Conservation (phyloP, 1,139 yeast species). For the Geotrichum europaeum region DNA sequence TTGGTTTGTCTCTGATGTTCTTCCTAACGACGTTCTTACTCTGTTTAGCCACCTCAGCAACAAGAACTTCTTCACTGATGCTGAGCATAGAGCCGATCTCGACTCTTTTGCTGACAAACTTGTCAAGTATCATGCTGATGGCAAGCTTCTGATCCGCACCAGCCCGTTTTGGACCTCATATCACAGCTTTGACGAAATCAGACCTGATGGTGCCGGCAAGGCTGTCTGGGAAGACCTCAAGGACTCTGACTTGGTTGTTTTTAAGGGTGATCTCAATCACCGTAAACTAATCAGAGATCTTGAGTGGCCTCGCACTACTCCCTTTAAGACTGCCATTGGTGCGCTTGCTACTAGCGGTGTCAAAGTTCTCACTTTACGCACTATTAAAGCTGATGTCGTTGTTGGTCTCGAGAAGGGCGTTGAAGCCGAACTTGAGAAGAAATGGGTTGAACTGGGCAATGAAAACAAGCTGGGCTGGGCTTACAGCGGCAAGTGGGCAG, state of each 20-base stretch:
- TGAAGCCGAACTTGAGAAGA: slow-evolving; percentile 57
- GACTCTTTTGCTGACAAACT: slow-evolving; percentile 48
- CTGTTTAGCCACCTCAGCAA: slow-evolving; percentile 55
- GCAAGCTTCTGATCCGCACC: slow-evolving; percentile 52
- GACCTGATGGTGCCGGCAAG: slow-evolving; percentile 53
- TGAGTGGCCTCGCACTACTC: slow-evolving; percentile 77
- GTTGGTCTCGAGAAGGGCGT: slow-evolving; percentile 71
- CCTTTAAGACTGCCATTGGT: slow-evolving; percentile 65
- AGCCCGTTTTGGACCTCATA: slow-evolving; percentile 82
- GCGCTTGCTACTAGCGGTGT: slow-evolving; percentile 55
- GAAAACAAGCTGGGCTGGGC: slow-evolving; percentile 74
- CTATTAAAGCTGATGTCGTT: slow-evolving; percentile 95
- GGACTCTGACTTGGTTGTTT: slow-evolving; percentile 64
- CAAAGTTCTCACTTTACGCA: slow-evolving; percentile 69
- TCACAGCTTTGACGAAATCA: slow-evolving; percentile 62
- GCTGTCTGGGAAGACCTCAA: slow-evolving; percentile 47
- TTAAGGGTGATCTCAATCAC: slow-evolving; percentile 94
- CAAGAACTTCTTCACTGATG: slow-evolving; percentile 41
- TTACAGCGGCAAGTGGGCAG: slow-evolving; percentile 90
- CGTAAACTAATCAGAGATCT: slow-evolving; percentile 90
- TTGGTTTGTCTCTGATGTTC: slow-evolving; percentile 96
- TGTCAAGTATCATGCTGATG: slow-evolving; percentile 43
- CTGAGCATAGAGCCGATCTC: slow-evolving; percentile 21
- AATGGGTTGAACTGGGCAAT: slow-evolving; percentile 53
- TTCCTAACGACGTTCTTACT: slow-evolving; percentile 67